A percentile compares a stretch with the other conserved stretches of the same genome.
phyloP scores from a whole-genome alignment of 164 flowering plant species.

The Macadamia integrifolia region DNA sequence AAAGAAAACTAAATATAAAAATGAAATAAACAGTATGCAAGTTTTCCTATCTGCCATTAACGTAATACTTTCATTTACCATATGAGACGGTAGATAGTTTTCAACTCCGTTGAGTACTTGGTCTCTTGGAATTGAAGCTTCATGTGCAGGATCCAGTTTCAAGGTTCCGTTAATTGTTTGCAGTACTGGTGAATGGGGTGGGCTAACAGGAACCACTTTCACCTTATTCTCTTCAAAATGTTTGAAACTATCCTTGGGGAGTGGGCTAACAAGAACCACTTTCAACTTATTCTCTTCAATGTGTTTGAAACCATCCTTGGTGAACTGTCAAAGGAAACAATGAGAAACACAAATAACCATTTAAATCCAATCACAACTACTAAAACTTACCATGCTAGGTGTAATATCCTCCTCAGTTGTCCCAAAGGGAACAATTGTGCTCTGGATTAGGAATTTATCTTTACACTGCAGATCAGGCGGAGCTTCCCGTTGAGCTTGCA shows the following conservation, averaged over 20 bases:
- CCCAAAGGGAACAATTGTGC: slow-evolving; percentile 64
- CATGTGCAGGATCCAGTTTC: slow-evolving; percentile 28
- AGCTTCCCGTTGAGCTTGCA: slow-evolving; percentile 65
- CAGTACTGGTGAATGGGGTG: slow-evolving; percentile 50
- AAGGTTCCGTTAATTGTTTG: slow-evolving; percentile 34
- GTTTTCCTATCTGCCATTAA: background rate
- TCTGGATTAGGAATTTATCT: slow-evolving; percentile 84
- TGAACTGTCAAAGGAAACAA: slow-evolving; percentile 48
- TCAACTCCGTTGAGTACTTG: slow-evolving; percentile 18
- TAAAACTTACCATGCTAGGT: slow-evolving; percentile 42
- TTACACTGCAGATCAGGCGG: slow-evolving; percentile 71
- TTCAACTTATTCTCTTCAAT: slow-evolving; percentile 75
- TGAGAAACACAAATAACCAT: slow-evolving; percentile 14
- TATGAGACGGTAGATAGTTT: slow-evolving; percentile 12
- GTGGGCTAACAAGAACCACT: slow-evolving; percentile 55
- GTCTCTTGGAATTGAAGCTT: slow-evolving; percentile 17
- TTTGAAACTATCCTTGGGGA: slow-evolving; percentile 49
- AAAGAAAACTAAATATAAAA: too few species aligned
- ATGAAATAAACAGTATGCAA: too few species aligned
- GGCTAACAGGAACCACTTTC: slow-evolving; percentile 53
- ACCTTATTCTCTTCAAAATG: slow-evolving; percentile 72
- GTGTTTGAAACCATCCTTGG: slow-evolving; percentile 48
- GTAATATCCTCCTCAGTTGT: slow-evolving; percentile 56
- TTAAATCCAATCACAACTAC: background rate
- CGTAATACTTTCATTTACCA: slow-evolving; percentile 18